A percentile compares a stretch with the other conserved stretches of the same genome.
These are phyloP conservation scores for Clavariopsis aquatica DNA, from an alignment of 495 filamentous ascomycete genomes.

Conservation along the genomic window DNA sequence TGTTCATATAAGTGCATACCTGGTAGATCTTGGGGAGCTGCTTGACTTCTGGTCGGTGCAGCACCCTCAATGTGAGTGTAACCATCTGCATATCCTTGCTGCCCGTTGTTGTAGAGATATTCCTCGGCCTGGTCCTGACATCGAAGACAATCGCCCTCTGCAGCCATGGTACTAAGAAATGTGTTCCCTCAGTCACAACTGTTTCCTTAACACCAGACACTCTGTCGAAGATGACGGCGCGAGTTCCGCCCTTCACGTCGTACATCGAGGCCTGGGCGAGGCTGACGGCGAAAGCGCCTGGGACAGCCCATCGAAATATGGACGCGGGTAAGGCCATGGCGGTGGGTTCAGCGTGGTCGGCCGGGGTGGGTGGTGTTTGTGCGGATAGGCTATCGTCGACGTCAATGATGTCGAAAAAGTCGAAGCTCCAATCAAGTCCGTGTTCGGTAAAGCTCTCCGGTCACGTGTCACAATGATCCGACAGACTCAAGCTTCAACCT, in stretches of 20 bases:
- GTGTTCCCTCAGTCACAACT: conserved; percentile 93
- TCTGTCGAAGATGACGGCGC: conserved; percentile 98
- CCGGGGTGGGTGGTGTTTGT: conserved; percentile 25
- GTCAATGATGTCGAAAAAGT: conserved; percentile 25
- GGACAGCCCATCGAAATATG: conserved; percentile 71
- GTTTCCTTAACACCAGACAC: conserved; percentile 87
- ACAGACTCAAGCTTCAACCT: not conserved
- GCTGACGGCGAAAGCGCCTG: conserved; percentile 62
- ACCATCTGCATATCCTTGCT: conserved; percentile 99
- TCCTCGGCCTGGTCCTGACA: conserved; percentile 94
- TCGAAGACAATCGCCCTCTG: conserved; percentile 95
- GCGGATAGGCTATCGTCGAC: conserved; percentile 10
- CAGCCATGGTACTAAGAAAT: conserved; percentile 95
- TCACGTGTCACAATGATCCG: conserved; percentile 6
- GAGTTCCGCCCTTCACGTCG: conserved; percentile 91
- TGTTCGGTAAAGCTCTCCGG: not conserved
- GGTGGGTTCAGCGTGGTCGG: conserved; percentile 22
- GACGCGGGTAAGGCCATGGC: conserved; percentile 64
- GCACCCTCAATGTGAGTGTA: conserved; percentile 90
- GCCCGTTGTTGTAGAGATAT: conserved; percentile 96
- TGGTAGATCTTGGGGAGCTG: conserved; percentile 97
- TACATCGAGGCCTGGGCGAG: conserved; percentile 79
- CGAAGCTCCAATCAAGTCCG: conserved; percentile 8
- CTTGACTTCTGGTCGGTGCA: conserved; percentile 93
- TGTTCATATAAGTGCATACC: conserved; percentile 51